Evolutionary conservation across 208 protist species (phyloP).

Genomic region (Leishmania tropica): DNA sequence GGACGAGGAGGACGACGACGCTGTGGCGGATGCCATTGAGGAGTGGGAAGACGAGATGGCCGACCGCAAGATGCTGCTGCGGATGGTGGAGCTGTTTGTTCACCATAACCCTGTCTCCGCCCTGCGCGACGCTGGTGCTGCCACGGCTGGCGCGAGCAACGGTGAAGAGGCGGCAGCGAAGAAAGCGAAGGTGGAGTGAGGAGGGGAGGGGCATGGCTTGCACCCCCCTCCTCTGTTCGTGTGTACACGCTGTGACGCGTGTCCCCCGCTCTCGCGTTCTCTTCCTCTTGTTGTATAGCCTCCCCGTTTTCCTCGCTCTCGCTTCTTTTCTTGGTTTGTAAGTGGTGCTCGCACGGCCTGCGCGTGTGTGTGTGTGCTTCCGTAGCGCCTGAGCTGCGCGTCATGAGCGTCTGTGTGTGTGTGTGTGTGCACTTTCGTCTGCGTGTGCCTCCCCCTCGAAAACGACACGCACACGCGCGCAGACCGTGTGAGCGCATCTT

Average conservation of each 20-base stretch:
- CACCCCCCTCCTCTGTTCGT: background rate
- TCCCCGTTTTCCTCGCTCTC: background rate
- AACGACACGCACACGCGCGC: background rate
- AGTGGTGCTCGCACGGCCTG: too few relatives aligned
- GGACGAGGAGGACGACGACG: slow-evolving; percentile 55
- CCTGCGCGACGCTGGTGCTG: slow-evolving; percentile 33
- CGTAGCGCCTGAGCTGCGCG: background rate
- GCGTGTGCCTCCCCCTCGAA: background rate
- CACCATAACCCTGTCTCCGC: slow-evolving; percentile 35
- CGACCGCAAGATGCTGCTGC: slow-evolving; percentile 68
- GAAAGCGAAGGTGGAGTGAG: slow-evolving; percentile 41
- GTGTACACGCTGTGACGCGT: background rate
- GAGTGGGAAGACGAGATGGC: slow-evolving; percentile 80
- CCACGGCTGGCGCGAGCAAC: slow-evolving; percentile 22
- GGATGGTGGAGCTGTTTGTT: slow-evolving; percentile 40
- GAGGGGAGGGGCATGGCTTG: background rate
- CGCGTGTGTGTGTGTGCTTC: background rate
- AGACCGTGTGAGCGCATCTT: background rate
- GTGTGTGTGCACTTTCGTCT: background rate
- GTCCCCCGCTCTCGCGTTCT: background rate
- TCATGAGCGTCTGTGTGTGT: background rate
- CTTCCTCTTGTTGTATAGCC: background rate
- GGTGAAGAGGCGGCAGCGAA: slow-evolving; percentile 26
- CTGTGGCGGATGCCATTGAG: slow-evolving; percentile 48
- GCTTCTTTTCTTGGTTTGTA: background rate